Evolutionary conservation across 2,329 filamentous ascomycete genomes (phyloP).

Genomic region (Kalmusia sp.): DNA sequence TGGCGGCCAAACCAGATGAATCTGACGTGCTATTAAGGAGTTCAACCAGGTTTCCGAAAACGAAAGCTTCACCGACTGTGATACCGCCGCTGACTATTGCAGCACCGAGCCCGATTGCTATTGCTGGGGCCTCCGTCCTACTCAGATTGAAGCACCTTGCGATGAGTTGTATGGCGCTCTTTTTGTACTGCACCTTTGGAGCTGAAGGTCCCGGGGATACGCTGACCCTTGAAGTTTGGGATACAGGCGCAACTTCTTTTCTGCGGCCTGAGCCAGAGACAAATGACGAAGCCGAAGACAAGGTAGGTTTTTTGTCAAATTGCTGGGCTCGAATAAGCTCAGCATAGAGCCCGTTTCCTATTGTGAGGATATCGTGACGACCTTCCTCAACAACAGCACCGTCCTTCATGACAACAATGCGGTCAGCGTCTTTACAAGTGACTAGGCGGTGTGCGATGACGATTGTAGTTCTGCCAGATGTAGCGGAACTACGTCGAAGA

Average conservation of each 20-base stretch:
- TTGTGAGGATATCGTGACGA: constrained; percentile 36
- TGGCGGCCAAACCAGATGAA: constrained; percentile 27
- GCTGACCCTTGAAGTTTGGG: constrained; percentile 1
- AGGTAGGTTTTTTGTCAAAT: constrained; percentile 36
- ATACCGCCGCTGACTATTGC: constrained; percentile 57
- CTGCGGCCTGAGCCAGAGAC: constrained; percentile 21
- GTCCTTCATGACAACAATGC: constrained; percentile 47
- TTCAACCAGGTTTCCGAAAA: constrained; percentile 61
- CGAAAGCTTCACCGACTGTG: constrained; percentile 67
- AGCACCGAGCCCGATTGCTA: constrained; percentile 50
- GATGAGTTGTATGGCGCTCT: constrained; percentile 26
- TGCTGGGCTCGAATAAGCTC: constrained; percentile 44
- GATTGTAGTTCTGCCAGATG: constrained; percentile 40
- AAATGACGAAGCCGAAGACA: constrained; percentile 30
- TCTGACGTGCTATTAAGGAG: constrained; percentile 56
- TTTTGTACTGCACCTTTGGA: constrained; percentile 11
- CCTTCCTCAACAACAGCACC: constrained; percentile 40
- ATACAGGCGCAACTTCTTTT: constrained; percentile 17
- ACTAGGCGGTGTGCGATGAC: constrained; percentile 47
- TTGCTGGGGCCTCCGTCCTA: constrained; percentile 48
- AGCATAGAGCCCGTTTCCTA: constrained; percentile 37
- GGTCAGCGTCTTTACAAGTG: constrained; percentile 46
- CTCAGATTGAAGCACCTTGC: constrained; percentile 36
- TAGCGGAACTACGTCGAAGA: constrained; percentile 35
- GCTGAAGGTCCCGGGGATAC: constrained; percentile 1